A percentile compares a stretch with the other conserved stretches of the same genome.
phyloP scores from a whole-genome alignment of 2,329 filamentous ascomycete species.

The Coniochaeta sp. region DNA sequence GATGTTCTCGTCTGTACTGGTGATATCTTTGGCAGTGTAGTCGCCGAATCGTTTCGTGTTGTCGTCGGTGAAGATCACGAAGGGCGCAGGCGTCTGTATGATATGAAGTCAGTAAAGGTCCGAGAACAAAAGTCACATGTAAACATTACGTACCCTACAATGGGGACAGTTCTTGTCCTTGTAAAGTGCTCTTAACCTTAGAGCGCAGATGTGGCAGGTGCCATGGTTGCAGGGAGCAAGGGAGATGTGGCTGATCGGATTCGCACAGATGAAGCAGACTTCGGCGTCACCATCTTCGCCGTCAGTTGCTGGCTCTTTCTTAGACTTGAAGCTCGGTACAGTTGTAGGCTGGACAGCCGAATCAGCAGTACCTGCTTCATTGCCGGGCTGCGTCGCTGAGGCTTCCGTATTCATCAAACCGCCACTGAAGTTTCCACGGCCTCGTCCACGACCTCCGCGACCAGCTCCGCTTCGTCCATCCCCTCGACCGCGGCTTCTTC shows the following conservation, averaged over 20 bases:
- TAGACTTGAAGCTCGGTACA: slow-evolving; percentile 16
- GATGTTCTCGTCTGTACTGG: slow-evolving; percentile 72
- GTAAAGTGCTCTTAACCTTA: slow-evolving; percentile 87
- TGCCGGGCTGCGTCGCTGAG: slow-evolving; percentile 3
- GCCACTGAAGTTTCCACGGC: slow-evolving; percentile 10
- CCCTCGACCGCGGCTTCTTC: slow-evolving; percentile 27
- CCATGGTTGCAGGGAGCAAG: slow-evolving; percentile 93
- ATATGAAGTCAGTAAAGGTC: neutral
- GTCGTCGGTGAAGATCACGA: slow-evolving; percentile 89
- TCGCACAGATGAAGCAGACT: slow-evolving; percentile 97
- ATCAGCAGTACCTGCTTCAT: slow-evolving; percentile 4
- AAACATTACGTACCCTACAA: slow-evolving; percentile 60
- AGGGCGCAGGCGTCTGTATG: slow-evolving; percentile 54
- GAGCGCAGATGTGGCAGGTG: slow-evolving; percentile 91
- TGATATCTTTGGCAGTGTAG: slow-evolving; percentile 67
- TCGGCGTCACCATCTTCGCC: slow-evolving; percentile 62
- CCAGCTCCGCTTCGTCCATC: slow-evolving; percentile 20
- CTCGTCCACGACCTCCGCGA: slow-evolving; percentile 8
- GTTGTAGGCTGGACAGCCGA: slow-evolving; percentile 12
- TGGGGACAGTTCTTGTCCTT: slow-evolving; percentile 97
- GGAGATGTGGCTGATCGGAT: slow-evolving; percentile 76
- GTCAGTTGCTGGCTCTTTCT: slow-evolving; percentile 22
- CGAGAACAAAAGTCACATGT: neutral
- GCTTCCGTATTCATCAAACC: slow-evolving; percentile 2
- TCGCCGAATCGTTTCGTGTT: slow-evolving; percentile 75